These are phyloP conservation scores for Simplicillium aogashimaense DNA, from an alignment of 2,329 filamentous ascomycete genomes.

Conservation along the genomic window DNA sequence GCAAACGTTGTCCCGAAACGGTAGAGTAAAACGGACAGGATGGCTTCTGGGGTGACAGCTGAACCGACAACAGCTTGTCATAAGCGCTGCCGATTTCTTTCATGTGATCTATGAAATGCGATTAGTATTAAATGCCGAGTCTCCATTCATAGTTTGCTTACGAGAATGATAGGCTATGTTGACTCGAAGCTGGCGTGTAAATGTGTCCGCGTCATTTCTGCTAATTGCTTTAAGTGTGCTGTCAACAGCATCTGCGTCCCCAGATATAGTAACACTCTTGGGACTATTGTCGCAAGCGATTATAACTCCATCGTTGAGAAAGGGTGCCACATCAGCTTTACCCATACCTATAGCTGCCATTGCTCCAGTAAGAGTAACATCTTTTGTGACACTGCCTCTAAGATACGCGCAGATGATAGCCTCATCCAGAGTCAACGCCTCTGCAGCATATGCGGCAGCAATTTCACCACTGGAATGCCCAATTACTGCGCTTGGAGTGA, in stretches of 20 bases:
- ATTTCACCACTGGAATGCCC: slow-evolving; percentile 31
- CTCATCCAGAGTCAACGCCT: slow-evolving; percentile 9
- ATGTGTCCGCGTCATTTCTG: slow-evolving; percentile 22
- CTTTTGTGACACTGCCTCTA: slow-evolving; percentile 11
- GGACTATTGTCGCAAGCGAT: slow-evolving; percentile 31
- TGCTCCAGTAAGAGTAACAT: not conserved
- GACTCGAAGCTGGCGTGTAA: slow-evolving; percentile 31
- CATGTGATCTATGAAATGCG: slow-evolving; percentile 4
- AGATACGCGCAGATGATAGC: slow-evolving; percentile 20
- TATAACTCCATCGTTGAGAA: not conserved
- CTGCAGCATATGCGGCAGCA: slow-evolving; percentile 22
- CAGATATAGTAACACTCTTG: slow-evolving; percentile 26
- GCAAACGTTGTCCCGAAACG: slow-evolving; percentile 1
- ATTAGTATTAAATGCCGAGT: slow-evolving; percentile 20
- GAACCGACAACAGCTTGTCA: not conserved
- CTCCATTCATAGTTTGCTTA: slow-evolving; percentile 28
- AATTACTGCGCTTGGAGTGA: slow-evolving; percentile 18
- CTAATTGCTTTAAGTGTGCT: slow-evolving; percentile 22
- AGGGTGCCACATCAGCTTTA: not conserved
- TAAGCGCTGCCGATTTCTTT: slow-evolving; percentile 4
- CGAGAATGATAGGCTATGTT: slow-evolving; percentile 37
- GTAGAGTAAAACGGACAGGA: slow-evolving; percentile 3
- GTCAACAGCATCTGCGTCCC: slow-evolving; percentile 22
- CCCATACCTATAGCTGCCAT: slow-evolving; percentile 6
- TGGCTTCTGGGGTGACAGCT: not conserved